A percentile compares a stretch with the other conserved stretches of the same genome.
These are phyloP conservation scores for Aspergillus fijiensis DNA, from an alignment of 2,329 filamentous ascomycete genomes.

Conservation along the genomic window DNA sequence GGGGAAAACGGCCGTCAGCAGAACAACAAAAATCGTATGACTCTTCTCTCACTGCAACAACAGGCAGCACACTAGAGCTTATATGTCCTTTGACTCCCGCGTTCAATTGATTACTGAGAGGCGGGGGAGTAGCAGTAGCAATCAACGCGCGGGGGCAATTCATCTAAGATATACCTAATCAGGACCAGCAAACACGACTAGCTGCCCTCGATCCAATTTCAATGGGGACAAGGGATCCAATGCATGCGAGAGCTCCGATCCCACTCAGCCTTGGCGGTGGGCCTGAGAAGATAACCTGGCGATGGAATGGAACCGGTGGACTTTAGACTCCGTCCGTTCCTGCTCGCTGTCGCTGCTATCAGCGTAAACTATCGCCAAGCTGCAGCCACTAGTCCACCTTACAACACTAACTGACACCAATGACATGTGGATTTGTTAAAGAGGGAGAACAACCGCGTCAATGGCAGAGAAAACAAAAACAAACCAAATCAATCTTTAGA, in stretches of 20 bases:
- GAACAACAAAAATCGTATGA: no score
- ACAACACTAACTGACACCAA: no score
- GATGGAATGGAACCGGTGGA: background rate
- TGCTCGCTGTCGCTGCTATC: background rate
- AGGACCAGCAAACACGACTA: background rate
- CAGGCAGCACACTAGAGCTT: background rate
- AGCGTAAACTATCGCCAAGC: background rate
- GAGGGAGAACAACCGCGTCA: no score
- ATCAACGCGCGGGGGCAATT: background rate
- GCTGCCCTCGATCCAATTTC: background rate
- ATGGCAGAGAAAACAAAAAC: no score
- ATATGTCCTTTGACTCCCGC: background rate
- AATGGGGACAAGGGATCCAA: no score
- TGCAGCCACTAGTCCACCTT: background rate
- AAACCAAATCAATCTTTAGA: no score
- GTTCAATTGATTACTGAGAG: background rate
- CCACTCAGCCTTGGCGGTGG: background rate
- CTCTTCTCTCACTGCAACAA: no score
- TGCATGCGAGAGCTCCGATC: background rate
- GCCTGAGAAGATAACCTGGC: background rate
- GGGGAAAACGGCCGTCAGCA: no score
- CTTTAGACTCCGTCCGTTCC: background rate
- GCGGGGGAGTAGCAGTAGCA: background rate
- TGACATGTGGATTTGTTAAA: no score
- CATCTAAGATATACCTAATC: background rate